These are phyloP conservation scores for Lichtheimia hyalospora DNA, from an alignment of 371 early-diverging fungal genomes.

Conservation along the genomic window DNA sequence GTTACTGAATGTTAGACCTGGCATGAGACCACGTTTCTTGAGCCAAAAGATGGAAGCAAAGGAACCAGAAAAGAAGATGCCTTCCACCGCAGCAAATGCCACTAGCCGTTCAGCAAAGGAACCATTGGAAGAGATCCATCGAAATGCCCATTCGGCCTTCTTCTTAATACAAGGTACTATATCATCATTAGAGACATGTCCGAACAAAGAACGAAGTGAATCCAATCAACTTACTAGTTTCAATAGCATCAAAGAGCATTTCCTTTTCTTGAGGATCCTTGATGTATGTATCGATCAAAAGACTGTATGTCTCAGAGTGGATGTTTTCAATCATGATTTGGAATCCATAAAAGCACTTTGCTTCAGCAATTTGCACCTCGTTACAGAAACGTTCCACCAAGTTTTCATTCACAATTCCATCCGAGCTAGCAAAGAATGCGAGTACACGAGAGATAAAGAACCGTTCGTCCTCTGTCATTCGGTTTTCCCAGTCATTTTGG, in stretches of 20 bases:
- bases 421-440: conserved; percentile 99
- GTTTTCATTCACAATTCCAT: conserved; percentile 99
- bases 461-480: conserved; percentile 90
- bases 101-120: conserved; percentile 96
- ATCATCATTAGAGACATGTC: conserved; percentile 6
- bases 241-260: conserved; percentile 95
- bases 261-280: conserved; percentile 87
- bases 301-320: conserved; percentile 99
- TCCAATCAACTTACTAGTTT: conserved; percentile 71
- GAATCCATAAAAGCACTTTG: conserved; percentile 99
- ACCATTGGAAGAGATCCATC: conserved; percentile 93
- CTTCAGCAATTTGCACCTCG: conserved; percentile 99
- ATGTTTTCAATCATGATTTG: conserved; percentile 99
- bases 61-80: conserved; percentile 99
- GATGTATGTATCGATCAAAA: conserved; percentile 99
- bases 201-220: conserved; percentile 1
- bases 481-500: conserved; percentile 92
- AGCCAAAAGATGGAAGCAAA: conserved; percentile 99
- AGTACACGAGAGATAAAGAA: conserved; percentile 97
- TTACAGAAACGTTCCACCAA: conserved; percentile 94
- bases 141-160: conserved; percentile 99
- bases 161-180: conserved; percentile 93
- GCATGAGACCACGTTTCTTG: conserved; percentile 99
- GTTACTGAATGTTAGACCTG: conserved; percentile 99
- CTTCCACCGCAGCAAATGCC: conserved; percentile 99